phyloP scores from a whole-genome alignment of 2,329 filamentous ascomycete genomes.

The Penicillium brasilianum region DNA sequence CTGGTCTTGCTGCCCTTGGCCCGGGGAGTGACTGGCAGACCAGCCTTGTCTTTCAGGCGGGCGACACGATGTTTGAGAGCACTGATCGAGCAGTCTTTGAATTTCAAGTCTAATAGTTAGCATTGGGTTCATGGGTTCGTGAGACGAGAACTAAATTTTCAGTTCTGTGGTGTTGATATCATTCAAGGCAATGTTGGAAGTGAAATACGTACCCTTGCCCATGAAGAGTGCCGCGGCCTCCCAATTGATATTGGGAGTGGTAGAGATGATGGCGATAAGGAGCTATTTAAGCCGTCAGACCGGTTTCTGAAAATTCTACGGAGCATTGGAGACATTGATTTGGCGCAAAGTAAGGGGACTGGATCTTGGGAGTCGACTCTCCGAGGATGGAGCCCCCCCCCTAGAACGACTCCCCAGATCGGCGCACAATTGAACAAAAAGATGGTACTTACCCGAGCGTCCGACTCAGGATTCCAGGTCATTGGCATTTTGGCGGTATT shows the following conservation, averaged over 20 bases:
- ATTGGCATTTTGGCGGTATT: slow-evolving; percentile 33
- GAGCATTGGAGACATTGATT: too few species aligned
- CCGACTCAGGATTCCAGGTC: slow-evolving; percentile 33
- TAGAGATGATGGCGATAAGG: background rate
- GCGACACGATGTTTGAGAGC: slow-evolving; percentile 32
- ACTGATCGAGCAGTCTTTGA: slow-evolving; percentile 29
- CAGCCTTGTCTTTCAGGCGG: slow-evolving; percentile 26
- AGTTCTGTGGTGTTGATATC: too few species aligned
- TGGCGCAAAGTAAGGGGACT: background rate
- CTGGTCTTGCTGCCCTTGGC: background rate
- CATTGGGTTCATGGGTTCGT: too few species aligned
- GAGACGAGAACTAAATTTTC: background rate
- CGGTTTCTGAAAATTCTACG: too few species aligned
- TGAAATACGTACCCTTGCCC: background rate
- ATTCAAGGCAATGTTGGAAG: background rate
- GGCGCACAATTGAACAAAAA: background rate
- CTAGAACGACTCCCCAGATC: too few species aligned
- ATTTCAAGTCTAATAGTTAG: background rate
- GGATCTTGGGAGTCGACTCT: background rate
- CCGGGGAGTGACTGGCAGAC: background rate
- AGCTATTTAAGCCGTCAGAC: background rate
- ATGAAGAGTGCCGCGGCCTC: background rate
- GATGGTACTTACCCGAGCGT: slow-evolving; percentile 34
- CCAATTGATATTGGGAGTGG: background rate
- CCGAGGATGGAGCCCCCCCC: too few species aligned